phyloP scores from a whole-genome alignment of 352 stramenopile species.

The Globisporangium recalcitrans region DNA sequence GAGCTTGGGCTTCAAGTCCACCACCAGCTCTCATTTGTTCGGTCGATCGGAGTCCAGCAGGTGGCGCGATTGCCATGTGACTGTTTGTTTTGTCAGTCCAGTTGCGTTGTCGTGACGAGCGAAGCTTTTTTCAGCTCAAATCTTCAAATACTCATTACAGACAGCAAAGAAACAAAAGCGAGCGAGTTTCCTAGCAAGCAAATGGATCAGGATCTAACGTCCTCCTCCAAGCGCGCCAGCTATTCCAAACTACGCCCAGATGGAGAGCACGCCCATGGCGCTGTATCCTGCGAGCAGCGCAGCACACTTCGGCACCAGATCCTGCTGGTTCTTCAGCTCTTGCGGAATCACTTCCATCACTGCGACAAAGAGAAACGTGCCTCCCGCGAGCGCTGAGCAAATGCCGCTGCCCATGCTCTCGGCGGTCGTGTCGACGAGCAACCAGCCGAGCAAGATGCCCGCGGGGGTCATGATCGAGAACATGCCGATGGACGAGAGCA shows the following conservation, averaged over 20 bases:
- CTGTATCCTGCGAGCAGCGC: constrained; percentile 54
- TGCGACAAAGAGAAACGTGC: constrained; percentile 78
- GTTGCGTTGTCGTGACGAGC: background rate
- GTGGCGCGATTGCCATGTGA: background rate
- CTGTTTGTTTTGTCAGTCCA: background rate
- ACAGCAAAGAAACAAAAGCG: background rate
- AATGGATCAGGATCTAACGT: background rate
- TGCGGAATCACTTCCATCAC: constrained; percentile 82
- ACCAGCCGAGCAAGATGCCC: constrained; percentile 56
- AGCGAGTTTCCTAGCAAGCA: background rate
- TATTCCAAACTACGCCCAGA: constrained; percentile 43
- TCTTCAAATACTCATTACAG: background rate
- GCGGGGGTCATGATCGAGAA: constrained; percentile 77
- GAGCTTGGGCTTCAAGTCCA: background rate
- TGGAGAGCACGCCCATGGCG: constrained; percentile 59
- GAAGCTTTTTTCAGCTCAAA: background rate
- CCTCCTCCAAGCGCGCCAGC: background rate
- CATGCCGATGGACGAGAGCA: constrained; percentile 40
- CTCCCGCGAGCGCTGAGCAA: constrained; percentile 68
- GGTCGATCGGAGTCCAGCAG: too few relatives aligned
- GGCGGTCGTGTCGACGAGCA: constrained; percentile 39
- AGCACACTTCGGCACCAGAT: constrained; percentile 45
- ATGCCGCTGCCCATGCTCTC: constrained; percentile 51
- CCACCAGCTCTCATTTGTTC: too few relatives aligned
- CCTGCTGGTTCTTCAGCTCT: constrained; percentile 54